Percentiles rank a stretch among this genome's conserved stretches.
Conservation (phyloP, 805 yeast species). For the Middelhovenomyces tepae region DNA sequence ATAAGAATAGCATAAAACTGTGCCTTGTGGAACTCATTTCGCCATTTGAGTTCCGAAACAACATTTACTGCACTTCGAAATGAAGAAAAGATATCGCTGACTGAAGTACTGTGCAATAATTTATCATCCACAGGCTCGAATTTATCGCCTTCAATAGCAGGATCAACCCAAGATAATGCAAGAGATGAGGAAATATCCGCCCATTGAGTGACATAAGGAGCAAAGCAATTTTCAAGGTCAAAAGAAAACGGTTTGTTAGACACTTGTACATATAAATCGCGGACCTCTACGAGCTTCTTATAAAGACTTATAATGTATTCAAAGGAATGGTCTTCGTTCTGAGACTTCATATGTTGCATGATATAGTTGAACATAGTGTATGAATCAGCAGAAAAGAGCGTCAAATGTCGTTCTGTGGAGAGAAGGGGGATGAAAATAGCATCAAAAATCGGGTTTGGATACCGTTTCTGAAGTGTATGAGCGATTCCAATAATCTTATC, state of each 20-base stretch:
- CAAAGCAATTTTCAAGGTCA: constrained; percentile 49
- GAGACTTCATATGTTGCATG: constrained; percentile 15
- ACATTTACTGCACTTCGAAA: constrained; percentile 49
- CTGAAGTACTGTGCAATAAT: constrained; percentile 46
- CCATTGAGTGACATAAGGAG: constrained; percentile 35
- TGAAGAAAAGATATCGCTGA: constrained; percentile 56
- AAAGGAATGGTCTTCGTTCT: constrained; percentile 29
- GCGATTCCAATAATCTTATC: constrained; percentile 44
- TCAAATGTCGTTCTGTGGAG: constrained; percentile 25
- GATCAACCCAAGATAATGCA: constrained; percentile 40
- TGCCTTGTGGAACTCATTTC: constrained; percentile 52
- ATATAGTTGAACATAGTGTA: constrained; percentile 26
- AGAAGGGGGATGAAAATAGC: constrained; percentile 40
- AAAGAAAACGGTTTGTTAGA: constrained; percentile 38
- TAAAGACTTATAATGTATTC: constrained; percentile 54
- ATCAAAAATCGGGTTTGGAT: constrained; percentile 53
- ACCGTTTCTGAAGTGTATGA: constrained; percentile 46
- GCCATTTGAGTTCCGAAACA: constrained; percentile 59
- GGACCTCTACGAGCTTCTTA: constrained; percentile 41
- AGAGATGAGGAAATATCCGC: constrained; percentile 38
- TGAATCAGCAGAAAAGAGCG: constrained; percentile 26
- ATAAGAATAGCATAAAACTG: constrained; percentile 51
- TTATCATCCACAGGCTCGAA: constrained; percentile 40
- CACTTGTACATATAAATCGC: constrained; percentile 40
- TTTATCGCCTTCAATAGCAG: constrained; percentile 50